Evolutionary conservation across 2,329 filamentous ascomycete species (phyloP), one percentile per base, ranked within the genome.

Genomic region (Leptosphaerulina australis): DNA sequence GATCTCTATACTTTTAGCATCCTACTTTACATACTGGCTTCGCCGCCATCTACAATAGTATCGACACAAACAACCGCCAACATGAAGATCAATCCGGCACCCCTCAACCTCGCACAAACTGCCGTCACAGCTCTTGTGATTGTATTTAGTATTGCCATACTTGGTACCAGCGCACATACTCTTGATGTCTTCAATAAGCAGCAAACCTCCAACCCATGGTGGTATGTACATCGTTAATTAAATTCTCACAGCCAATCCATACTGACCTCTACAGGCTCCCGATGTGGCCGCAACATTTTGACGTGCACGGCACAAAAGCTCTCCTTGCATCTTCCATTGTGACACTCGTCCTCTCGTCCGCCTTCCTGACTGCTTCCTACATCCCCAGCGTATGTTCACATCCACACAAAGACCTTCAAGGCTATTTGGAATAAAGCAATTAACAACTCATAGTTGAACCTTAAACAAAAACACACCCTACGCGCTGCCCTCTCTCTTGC

Each of bases 201-300:
- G 55, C 72, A 73, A 30, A 58, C 62, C 6, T 68, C 68, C 20
- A 79, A 79, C 55, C 72, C 73, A 18, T 80, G 77, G 76, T 78
- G 77, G 70, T 33, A 18, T 10, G 30, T 33, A 3, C 6, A 33
- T 30, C 28, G n/a, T 30, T 15, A 30, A n/a, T 30, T 5, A n/a
- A 5, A 7, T 14, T 15, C 28, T 30, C n/a, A 30, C 28, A n/a
- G 5, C 17, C 5, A 5, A 17, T 14, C 15, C 3, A 33, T 15
- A 30, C 28, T 30, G n/a, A 30, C 5, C 7, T 30, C 28, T 17
- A 11, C 7, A 33, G 30, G 48, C 64, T 79, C 3, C 76, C 76
- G 1, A 56, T 79, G 31, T 80, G 77, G 77, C 73, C 72, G 0
- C 69, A 73, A 8, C 77, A 79, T 59, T 79, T 79, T 56, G 71